phyloP scores from a whole-genome alignment of 2,329 filamentous ascomycete species.

The Beauveria australis region DNA sequence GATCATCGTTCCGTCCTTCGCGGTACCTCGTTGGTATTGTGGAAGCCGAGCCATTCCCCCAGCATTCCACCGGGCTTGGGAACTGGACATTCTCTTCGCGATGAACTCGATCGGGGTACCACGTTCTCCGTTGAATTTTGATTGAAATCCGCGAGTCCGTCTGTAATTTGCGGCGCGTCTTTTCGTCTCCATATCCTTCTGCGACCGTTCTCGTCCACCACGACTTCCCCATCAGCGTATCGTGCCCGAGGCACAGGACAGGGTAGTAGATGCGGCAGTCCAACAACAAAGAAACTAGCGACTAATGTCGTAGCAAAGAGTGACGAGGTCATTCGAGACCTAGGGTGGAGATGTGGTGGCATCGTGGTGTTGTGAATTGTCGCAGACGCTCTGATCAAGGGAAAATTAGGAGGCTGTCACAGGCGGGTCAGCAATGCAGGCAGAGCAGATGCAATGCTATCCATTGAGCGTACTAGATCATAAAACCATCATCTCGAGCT shows the following conservation, averaged over 20 bases:
- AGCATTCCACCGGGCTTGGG: constrained; percentile 80
- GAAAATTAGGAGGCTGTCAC: neutral
- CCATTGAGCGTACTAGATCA: constrained; percentile 15
- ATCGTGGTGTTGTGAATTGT: constrained; percentile 37
- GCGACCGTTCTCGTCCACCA: constrained; percentile 37
- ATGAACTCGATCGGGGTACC: constrained; percentile 31
- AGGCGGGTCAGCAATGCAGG: constrained; percentile 2
- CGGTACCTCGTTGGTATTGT: constrained; percentile 25
- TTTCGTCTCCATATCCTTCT: constrained; percentile 36
- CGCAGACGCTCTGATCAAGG: neutral
- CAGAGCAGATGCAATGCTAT: neutral
- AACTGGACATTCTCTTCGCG: constrained; percentile 72
- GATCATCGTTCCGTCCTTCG: constrained; percentile 19
- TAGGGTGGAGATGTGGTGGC: constrained; percentile 85
- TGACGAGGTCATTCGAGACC: constrained; percentile 86
- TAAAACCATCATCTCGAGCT: constrained; percentile 14
- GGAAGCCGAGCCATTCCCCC: constrained; percentile 67
- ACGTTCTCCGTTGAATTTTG: constrained; percentile 20
- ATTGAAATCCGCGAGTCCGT: constrained; percentile 42
- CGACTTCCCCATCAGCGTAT: constrained; percentile 60
- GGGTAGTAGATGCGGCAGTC: constrained; percentile 79
- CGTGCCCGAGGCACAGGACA: constrained; percentile 75
- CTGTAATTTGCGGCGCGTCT: constrained; percentile 30
- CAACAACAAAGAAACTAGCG: constrained; percentile 87
- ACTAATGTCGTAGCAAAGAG: constrained; percentile 91